These are phyloP conservation scores for Penicillium paradoxum DNA, from an alignment of 495 filamentous ascomycete genomes.

Conservation along the genomic window DNA sequence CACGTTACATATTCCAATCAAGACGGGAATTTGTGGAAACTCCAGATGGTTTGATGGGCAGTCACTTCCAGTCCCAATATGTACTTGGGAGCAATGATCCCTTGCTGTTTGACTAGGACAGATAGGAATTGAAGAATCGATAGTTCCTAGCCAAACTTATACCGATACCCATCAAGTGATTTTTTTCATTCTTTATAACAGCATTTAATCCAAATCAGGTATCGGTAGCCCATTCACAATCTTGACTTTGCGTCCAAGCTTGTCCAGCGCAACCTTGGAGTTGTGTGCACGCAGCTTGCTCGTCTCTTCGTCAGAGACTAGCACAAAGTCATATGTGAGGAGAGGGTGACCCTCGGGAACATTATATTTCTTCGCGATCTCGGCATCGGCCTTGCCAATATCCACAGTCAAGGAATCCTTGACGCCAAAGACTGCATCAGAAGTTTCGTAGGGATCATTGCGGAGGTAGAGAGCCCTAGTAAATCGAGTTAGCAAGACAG, in stretches of 20 bases:
- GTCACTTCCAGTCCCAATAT: no score
- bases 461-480: slow-evolving; percentile 71
- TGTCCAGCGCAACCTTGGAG: slow-evolving; percentile 64
- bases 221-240: slow-evolving; percentile 80
- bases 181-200: not conserved
- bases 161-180: not conserved
- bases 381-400: slow-evolving; percentile 57
- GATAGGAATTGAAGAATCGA: no score
- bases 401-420: slow-evolving; percentile 79
- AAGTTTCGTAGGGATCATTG: slow-evolving; percentile 82
- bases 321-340: slow-evolving; percentile 69
- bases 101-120: no score
- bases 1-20: not conserved
- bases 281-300: slow-evolving; percentile 62
- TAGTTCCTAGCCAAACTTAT: not conserved
- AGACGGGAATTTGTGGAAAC: not conserved
- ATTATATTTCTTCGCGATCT: slow-evolving; percentile 53
- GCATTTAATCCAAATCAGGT: slow-evolving; percentile 60
- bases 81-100: no score
- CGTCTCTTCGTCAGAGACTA: slow-evolving; percentile 67
- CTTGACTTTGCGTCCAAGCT: slow-evolving; percentile 68
- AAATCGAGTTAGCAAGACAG: not conserved
- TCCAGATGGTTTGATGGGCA: no score
- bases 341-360: slow-evolving; percentile 50
- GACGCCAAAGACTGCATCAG: slow-evolving; percentile 90